Conservation (phyloP, 2,329 filamentous ascomycete species). For the Dichotomopilus funicola region DNA sequence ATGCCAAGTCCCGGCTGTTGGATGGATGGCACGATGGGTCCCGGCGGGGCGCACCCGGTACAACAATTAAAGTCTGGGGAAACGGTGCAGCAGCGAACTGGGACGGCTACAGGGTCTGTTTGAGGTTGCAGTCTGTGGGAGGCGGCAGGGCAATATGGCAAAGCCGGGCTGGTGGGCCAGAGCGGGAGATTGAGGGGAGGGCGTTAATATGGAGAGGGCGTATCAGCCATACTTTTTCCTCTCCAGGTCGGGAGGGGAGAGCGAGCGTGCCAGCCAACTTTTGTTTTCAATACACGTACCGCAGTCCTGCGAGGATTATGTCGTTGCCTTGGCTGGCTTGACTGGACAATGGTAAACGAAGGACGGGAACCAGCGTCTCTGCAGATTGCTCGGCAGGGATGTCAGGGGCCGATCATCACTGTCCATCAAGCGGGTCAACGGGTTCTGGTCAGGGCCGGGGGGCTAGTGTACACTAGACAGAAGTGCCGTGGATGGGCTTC, state of each 20-base stretch:
- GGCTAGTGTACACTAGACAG: background rate
- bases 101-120: conserved; percentile 11
- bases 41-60: background rate
- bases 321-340: conserved; percentile 7
- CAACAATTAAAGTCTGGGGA: conserved; percentile 10
- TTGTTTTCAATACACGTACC: background rate
- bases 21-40: conserved; percentile 1
- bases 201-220: conserved; percentile 21
- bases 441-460: conserved; percentile 13
- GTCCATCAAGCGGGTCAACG: conserved; percentile 24
- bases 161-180: conserved; percentile 26
- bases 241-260: no score
- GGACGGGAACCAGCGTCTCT: conserved; percentile 8
- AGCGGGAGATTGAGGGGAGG: conserved; percentile 22
- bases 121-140: conserved; percentile 21
- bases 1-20: conserved; percentile 15
- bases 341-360: conserved; percentile 8
- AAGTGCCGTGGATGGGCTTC: conserved; percentile 15
- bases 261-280: background rate
- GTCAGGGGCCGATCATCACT: conserved; percentile 19
- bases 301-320: background rate
- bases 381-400: conserved; percentile 24
- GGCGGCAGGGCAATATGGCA: conserved; percentile 27
- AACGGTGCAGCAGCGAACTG: conserved; percentile 9
- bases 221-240: conserved; percentile 8